Evolutionary conservation across 225 moss, liverwort and hornwort species (phyloP).

Genomic region (Marchantia paleacea): DNA sequence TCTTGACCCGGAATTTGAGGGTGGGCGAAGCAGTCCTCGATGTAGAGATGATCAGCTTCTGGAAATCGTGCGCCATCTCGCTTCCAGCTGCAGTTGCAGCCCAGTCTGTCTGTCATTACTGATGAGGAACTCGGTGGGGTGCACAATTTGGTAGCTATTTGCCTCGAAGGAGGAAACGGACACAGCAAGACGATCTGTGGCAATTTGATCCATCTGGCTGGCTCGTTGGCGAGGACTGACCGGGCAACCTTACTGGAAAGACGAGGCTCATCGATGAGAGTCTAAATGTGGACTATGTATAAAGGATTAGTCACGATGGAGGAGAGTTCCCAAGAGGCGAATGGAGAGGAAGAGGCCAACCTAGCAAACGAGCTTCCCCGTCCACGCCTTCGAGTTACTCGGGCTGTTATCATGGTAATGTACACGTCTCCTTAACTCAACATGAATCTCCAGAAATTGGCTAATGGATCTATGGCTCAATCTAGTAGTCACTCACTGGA

Average conservation of each 20-base stretch:
- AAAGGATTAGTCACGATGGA: not conserved
- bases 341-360: not conserved
- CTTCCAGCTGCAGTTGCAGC: not conserved
- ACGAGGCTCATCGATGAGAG: not conserved
- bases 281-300: not conserved
- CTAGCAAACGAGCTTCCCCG: not conserved
- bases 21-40: not conserved
- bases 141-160: not conserved
- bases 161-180: not conserved
- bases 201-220: not conserved
- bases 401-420: slow-evolving; percentile 12
- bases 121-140: no score
- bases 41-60: not conserved
- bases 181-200: not conserved
- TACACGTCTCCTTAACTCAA: not conserved
- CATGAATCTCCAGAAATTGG: not conserved
- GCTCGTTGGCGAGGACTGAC: not conserved
- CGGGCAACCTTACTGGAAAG: not conserved
- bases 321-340: not conserved
- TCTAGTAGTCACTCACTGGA: not conserved
- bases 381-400: slow-evolving; percentile 17
- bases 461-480: not conserved
- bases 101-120: not conserved
- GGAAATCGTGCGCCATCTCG: not conserved
- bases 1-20: not conserved